A percentile compares a stretch with the other conserved stretches of the same genome.
These are phyloP conservation scores for Graphilbum fragrans DNA, from an alignment of 2,329 filamentous ascomycete genomes.

Conservation along the genomic window DNA sequence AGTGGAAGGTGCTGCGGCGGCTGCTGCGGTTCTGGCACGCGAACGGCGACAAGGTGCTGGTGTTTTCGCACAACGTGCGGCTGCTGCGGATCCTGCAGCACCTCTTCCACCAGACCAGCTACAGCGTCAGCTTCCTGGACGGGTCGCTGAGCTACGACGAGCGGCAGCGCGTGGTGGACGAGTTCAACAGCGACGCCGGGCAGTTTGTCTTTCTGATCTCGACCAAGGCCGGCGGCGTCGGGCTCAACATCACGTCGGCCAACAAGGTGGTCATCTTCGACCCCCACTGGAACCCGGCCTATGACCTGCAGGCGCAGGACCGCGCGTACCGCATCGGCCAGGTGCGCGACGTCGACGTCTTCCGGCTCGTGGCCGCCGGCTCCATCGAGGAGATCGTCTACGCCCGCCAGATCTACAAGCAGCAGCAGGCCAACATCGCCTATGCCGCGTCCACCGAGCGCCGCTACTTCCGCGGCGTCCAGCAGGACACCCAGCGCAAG, in stretches of 20 bases:
- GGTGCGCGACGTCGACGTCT: slow-evolving; percentile 85
- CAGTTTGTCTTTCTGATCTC: slow-evolving; percentile 96
- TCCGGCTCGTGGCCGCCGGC: slow-evolving; percentile 77
- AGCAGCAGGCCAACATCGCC: slow-evolving; percentile 95
- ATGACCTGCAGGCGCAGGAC: slow-evolving; percentile 92
- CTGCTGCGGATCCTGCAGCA: slow-evolving; percentile 74
- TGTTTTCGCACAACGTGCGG: slow-evolving; percentile 87
- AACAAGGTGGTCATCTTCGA: slow-evolving; percentile 98
- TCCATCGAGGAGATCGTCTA: slow-evolving; percentile 98
- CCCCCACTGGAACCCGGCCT: slow-evolving; percentile 93
- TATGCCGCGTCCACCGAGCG: slow-evolving; percentile 88
- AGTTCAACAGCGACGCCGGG: slow-evolving; percentile 77
- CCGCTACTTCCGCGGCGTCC: slow-evolving; percentile 89
- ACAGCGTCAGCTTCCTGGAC: slow-evolving; percentile 84
- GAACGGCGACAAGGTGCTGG: slow-evolving; percentile 84
- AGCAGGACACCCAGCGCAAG: slow-evolving; percentile 68
- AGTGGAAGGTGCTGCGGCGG: slow-evolving; percentile 86
- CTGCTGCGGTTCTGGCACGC: slow-evolving; percentile 81
- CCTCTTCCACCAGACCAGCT: slow-evolving; percentile 77
- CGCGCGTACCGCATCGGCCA: slow-evolving; percentile 94
- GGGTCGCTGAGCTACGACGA: slow-evolving; percentile 76
- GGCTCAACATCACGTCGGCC: slow-evolving; percentile 90
- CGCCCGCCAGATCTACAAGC: slow-evolving; percentile 94
- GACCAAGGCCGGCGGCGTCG: slow-evolving; percentile 84
- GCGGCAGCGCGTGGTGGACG: slow-evolving; percentile 68